Percentiles rank a stretch among this genome's conserved stretches.
Evolutionary conservation across 306 rosid species (phyloP).

Genomic region (Castanea mollissima): DNA sequence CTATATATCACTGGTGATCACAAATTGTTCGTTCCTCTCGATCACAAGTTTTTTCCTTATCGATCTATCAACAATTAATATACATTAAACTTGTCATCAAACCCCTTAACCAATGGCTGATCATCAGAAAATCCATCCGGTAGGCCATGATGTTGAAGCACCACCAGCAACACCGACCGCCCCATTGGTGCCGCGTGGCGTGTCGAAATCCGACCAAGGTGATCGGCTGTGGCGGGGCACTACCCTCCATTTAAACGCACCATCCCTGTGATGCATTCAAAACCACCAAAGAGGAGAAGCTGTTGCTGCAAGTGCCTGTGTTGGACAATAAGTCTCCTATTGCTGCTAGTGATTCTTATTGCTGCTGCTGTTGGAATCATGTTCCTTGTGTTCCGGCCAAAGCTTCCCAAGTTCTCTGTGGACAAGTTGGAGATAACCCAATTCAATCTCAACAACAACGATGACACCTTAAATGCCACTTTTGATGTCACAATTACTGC

Average conservation of each 20-base stretch:
- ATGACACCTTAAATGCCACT: conserved; percentile 38
- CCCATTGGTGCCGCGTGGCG: conserved; percentile 51
- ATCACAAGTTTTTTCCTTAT: too few species aligned
- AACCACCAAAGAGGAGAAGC: conserved; percentile 71
- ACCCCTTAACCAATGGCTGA: conserved; percentile 46
- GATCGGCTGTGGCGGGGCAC: background rate
- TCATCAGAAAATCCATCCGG: conserved; percentile 67
- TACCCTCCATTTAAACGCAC: conserved; percentile 33
- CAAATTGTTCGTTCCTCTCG: background rate
- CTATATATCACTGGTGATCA: background rate
- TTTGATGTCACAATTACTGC: conserved; percentile 67
- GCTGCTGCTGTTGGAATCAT: conserved; percentile 52
- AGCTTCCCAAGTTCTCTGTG: conserved; percentile 69
- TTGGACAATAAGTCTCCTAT: conserved; percentile 38
- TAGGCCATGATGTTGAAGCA: conserved; percentile 53
- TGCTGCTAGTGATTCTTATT: conserved; percentile 41
- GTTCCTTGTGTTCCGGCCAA: conserved; percentile 75
- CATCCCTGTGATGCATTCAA: conserved; percentile 42
- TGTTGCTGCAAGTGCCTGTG: conserved; percentile 64
- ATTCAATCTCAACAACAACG: conserved; percentile 17
- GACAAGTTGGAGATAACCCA: conserved; percentile 40
- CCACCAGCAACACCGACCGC: conserved; percentile 43
- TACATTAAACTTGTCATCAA: too few species aligned
- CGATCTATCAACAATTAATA: too few species aligned
- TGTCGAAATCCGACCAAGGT: conserved; percentile 43